Evolutionary conservation across 768 basidiomycete species (phyloP).

Genomic region (Phylloporus sp.): DNA sequence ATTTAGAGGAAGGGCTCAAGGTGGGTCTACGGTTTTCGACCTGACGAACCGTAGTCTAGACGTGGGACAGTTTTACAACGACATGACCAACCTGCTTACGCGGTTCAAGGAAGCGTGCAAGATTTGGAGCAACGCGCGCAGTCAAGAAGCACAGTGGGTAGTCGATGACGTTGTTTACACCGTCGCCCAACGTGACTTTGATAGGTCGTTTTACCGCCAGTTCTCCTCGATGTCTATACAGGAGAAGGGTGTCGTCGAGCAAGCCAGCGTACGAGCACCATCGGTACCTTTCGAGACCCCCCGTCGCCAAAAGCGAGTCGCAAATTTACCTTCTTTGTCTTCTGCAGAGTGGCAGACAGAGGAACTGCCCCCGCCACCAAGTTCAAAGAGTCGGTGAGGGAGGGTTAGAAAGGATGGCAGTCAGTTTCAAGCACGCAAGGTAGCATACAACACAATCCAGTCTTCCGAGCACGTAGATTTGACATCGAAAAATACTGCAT

Average conservation of each 20-base stretch:
- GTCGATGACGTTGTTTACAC: too few species aligned
- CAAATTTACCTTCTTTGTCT: conserved; percentile 42
- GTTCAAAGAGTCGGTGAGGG: conserved; percentile 4
- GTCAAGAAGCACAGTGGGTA: conserved; percentile 70
- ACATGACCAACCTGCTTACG: conserved; percentile 64
- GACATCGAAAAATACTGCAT: too few species aligned
- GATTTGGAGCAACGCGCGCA: conserved; percentile 66
- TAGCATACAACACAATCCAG: background rate
- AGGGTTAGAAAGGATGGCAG: background rate
- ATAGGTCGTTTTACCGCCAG: conserved; percentile 18
- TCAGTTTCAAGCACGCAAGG: background rate
- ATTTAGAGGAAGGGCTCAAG: conserved; percentile 86
- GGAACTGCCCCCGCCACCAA: conserved; percentile 41
- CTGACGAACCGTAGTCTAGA: background rate
- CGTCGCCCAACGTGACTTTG: background rate
- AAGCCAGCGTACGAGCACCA: background rate
- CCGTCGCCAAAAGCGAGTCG: conserved; percentile 24
- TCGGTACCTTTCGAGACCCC: conserved; percentile 6
- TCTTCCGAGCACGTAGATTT: too few species aligned
- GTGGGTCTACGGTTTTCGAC: conserved; percentile 31
- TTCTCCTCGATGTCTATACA: conserved; percentile 31
- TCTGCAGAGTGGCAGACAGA: conserved; percentile 54
- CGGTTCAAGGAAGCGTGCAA: conserved; percentile 74
- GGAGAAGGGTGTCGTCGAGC: conserved; percentile 16
- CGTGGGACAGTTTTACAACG: conserved; percentile 81